Conservation (phyloP, 2,329 filamentous ascomycete species). For the Xylaria sp. region DNA sequence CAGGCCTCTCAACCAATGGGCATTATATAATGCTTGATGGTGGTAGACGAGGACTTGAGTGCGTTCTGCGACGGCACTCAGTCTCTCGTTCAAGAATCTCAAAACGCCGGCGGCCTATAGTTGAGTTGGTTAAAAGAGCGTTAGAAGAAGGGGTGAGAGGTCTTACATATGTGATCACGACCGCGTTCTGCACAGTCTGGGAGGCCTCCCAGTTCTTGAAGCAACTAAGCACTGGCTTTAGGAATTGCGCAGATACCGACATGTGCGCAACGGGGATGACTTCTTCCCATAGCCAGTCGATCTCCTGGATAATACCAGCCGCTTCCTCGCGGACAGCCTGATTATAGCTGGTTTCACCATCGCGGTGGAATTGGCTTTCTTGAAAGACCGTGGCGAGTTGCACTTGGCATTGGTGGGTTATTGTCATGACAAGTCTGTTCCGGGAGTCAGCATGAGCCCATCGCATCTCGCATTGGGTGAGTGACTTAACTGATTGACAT, state of each 20-base stretch:
- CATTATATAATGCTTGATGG: constrained; percentile 12
- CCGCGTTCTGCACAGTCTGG: constrained; percentile 3
- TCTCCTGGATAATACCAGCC: constrained; percentile 25
- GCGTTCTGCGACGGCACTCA: constrained; percentile 12
- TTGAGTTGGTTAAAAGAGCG: constrained; percentile 3
- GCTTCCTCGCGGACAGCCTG: constrained; percentile 9
- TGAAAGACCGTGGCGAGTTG: constrained; percentile 13
- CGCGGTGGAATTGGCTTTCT: constrained; percentile 1
- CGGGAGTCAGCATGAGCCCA: constrained; percentile 1
- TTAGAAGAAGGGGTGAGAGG: background rate
- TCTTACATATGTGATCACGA: constrained; percentile 19
- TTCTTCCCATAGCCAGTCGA: constrained; percentile 33
- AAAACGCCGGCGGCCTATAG: constrained; percentile 12
- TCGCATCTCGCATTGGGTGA: background rate
- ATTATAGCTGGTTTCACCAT: constrained; percentile 4
- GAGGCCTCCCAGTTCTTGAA: constrained; percentile 11
- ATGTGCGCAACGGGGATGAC: constrained; percentile 34
- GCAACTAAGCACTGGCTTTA: constrained; percentile 24
- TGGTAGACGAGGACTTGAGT: constrained; percentile 16
- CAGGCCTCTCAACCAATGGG: constrained; percentile 1
- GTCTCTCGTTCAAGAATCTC: constrained; percentile 17
- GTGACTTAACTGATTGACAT: constrained; percentile 27
- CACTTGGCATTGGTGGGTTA: constrained; percentile 16
- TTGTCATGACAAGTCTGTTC: constrained; percentile 13
- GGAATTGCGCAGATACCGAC: constrained; percentile 31